Evolutionary conservation across 371 early-diverging fungal species (phyloP), one percentile per base, ranked within the genome.

Genomic region (Choanephora cucurbitarum): DNA sequence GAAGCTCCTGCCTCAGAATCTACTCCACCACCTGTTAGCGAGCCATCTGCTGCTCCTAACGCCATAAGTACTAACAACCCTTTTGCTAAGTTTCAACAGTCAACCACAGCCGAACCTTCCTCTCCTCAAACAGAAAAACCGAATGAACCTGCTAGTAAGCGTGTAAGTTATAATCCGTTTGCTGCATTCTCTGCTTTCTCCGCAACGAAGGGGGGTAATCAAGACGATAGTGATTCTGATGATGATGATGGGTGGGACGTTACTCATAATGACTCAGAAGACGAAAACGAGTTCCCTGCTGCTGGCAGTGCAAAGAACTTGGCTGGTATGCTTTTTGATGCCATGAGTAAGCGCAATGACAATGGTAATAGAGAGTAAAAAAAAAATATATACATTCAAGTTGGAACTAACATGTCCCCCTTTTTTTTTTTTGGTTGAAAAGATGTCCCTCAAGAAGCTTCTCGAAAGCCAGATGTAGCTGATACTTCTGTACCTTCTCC

Each of bases 91-190:
- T 18, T 74, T 18, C 70, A 76, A 49, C 57, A 62, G 42, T 18
- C 60, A 24, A 18, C 23, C 0, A 24, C 44, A 7, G 19, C 44
- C 17, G n/a, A n/a, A n/a, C 34, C 57, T 13, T 39, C 45, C 8
- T 50, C 66, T 49, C 55, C 66, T 14, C 55, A 61, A 39, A 56
- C 64, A 37, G 61, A 69, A 31, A 67, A 62, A 22, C 62, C 67
- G 17, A 58, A 56, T n/a, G 60, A 62, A 28, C 39, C 68, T 2
- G 19, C 55, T 9, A 67, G 63, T 45, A 80, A 80, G 55, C 72
- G 80, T 15, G 60, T 72, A 11, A 80, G 80, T 48, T 80, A 80
- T 50, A 80, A 80, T 62, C 80, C 80, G 6, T 80, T 80, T 57
- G 75, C 75, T 23, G 59, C 79, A 14, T 73, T 72, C 39, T 73